These are phyloP conservation scores for Chenopodium berlandieri DNA, from an alignment of 148 eudicot species.

Conservation along the genomic window DNA sequence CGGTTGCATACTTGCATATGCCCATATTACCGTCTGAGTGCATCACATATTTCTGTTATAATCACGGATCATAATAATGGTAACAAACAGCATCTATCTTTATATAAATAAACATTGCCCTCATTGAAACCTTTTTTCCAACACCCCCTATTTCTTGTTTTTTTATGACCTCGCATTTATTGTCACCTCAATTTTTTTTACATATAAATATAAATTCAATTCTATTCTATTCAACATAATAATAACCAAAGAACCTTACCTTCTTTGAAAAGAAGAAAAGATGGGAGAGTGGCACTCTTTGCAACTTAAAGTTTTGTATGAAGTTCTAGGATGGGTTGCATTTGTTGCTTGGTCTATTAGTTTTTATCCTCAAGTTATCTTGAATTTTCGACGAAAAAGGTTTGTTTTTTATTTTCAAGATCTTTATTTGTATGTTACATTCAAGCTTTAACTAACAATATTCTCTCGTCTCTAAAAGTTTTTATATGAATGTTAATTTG, in stretches of 20 bases:
- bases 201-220: not conserved
- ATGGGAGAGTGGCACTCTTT: constrained; percentile 78
- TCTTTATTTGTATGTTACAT: too few relatives aligned
- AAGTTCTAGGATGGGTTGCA: constrained; percentile 78
- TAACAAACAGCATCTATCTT: not conserved
- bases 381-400: constrained; percentile 92
- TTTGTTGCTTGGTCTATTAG: constrained; percentile 85
- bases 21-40: constrained; percentile 14
- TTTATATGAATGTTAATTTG: not conserved
- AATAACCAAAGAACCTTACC: not conserved
- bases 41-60: not conserved
- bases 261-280: not conserved
- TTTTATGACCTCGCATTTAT: not conserved
- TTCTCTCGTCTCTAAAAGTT: too few relatives aligned
- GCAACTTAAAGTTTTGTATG: constrained; percentile 45
- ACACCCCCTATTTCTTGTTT: not conserved
- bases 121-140: not conserved
- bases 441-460: too few relatives aligned
- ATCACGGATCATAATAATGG: not conserved
- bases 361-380: constrained; percentile 81
- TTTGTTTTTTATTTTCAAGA: not conserved
- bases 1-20: not conserved
- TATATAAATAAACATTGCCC: not conserved
- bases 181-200: not conserved
- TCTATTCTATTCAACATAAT: not conserved